Evolutionary conservation across 2,329 filamentous ascomycete genomes (phyloP), one percentile per base, ranked within the genome.

Genomic region (Hypomyces perniciosus): DNA sequence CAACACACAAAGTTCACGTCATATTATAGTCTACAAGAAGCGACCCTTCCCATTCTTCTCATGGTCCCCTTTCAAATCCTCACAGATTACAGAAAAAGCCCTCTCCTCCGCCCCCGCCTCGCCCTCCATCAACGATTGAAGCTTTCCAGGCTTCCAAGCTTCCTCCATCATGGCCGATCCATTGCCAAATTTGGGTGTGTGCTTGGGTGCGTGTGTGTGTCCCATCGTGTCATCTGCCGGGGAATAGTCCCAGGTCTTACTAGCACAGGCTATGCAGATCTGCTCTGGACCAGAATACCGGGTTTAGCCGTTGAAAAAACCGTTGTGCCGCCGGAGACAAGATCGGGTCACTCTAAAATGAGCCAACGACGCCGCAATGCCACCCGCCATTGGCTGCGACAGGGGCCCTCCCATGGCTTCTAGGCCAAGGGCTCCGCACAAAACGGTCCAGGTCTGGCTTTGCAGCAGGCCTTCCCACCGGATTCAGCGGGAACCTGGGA

Each of bases 251-350:
- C 29, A n/a, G 41, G 41, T 29, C 41, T 44, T 29, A 44, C 41
- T 6, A 33, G 27, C 20, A 29, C 12, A 12, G 33, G 29, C 43
- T 47, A 27, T 40, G 44, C 35, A 47, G 44, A 47, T 47, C 44
- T 47, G 26, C 29, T 37, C 8, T 26, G 44, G 44, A 39, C 44
- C 44, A 47, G 44, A 47, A 26, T 47, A n/a, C 44, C 30, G 44
- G 44, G 35, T 47, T 34, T 40, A 27, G 29, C 26, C 34, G 44
- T 39, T 47, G 12, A 39, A 38, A 38, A 47, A 47, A 31, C 35
- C 8, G n/a, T 30, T 9, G 10, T 28, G 34, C 43, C 8, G 31
- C 43, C 43, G 20, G 20, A 20, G 20, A 3, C 20, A 20, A 20
- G 20, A 20, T 20, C 20, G 20, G 20, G 20, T 20, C 20, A 20